Evolutionary conservation across 176 grass and related monocot genomes (phyloP).

Genomic region (Eleusine indica): DNA sequence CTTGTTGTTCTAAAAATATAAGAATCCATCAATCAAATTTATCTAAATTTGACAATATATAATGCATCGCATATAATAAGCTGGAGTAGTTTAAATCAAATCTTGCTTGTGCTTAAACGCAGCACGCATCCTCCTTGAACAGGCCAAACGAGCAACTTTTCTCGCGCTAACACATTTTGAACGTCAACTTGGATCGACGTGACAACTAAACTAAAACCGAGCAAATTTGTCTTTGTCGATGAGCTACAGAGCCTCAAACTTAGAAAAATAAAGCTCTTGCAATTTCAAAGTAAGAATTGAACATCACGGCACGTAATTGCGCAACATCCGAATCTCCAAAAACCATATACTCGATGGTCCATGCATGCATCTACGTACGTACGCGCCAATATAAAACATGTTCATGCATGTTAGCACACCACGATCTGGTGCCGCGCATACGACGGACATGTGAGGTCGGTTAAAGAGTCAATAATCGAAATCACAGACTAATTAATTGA

Average conservation of each 20-base stretch:
- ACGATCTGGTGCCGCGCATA: background rate
- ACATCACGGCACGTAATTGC: background rate
- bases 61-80: background rate
- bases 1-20: too few relatives aligned
- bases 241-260: background rate
- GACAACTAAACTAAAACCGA: background rate
- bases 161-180: background rate
- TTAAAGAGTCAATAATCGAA: background rate
- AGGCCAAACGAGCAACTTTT: background rate
- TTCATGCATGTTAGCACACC: background rate
- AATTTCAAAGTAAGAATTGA: constrained; percentile 12
- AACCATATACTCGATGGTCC: background rate
- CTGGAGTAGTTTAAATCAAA: background rate
- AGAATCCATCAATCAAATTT: background rate
- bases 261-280: background rate
- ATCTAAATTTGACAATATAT: background rate
- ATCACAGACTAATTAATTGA: too few relatives aligned
- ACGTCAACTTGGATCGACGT: background rate
- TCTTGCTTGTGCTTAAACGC: background rate
- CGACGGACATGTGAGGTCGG: constrained; percentile 29
- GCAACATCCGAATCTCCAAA: constrained; percentile 16
- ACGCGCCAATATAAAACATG: background rate
- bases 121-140: background rate
- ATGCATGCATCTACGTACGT: background rate
- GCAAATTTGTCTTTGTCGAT: background rate